Base-by-base conservation (phyloP, 2,329 filamentous ascomycete species). In the Aureobasidium zeae region DNA sequence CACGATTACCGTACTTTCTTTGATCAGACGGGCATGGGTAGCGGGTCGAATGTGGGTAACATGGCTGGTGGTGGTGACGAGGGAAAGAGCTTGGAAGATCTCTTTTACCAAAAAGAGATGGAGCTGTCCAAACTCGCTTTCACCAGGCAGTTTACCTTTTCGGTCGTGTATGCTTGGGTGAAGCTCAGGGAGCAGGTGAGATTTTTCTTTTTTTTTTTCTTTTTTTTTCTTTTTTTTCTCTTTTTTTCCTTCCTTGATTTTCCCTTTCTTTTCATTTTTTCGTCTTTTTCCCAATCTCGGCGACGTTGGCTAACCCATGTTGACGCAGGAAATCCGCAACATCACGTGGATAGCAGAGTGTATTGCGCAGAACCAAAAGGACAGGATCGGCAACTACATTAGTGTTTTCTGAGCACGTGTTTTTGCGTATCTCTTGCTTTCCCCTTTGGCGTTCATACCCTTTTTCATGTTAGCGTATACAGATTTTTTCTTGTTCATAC, bases 31-130 rank as follows among this genome's bases (percentile, higher is more conserved):
- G 81, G 81, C 24, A 67, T 84, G 55, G 86, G 83, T 28, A 45
- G 45, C 12, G 71, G 79, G 24, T 75, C 77, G 4, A 79, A 83
- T 3, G 76, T 86, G 21, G 86, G 86, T 33, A 94, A 93, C 64
- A 86, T 88, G 83, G 77, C 78, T 17, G 83, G 85, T 48, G 86
- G 86, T 25, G 72, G 76, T n/a, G 72, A 77, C 12, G 87, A 94
- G 53, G 83, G 85, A 36, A 87, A 85, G 69, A 95, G 88, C 56
- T 66, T 98, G 55, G 91, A 98, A 62, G 91, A 98, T 60, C 73
- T 98, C 70, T 98, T 98, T 68, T 98, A 98, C 63, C 86, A 95
- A 65, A 96, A 94, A 69, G 91, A 98, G 69, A 96, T 96, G 91
- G 88, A 98, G 63, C 83, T 96, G 51, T 89, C 85, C 45, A 98